Conservation (phyloP, 345 rosid species). For the Eucalyptus erythrocorys region DNA sequence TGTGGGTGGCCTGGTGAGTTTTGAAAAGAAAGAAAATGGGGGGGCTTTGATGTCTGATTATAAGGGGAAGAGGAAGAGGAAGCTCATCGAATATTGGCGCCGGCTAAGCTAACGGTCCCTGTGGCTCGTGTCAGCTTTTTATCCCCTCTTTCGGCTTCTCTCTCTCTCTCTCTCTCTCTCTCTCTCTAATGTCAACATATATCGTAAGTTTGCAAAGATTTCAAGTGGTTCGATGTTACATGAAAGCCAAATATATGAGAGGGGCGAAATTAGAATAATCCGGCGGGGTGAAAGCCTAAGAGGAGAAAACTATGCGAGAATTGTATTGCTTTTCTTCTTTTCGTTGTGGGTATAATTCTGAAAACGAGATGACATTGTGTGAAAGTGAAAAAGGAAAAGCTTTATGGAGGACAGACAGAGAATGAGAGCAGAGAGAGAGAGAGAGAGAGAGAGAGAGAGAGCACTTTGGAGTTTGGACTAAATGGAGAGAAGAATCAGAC, state of each 20-base stretch:
- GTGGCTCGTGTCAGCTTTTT: conserved; percentile 17
- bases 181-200: background rate
- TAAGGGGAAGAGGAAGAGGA: conserved; percentile 2
- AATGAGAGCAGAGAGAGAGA: background rate
- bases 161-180: background rate
- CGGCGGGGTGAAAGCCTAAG: background rate
- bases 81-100: conserved; percentile 41
- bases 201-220: background rate
- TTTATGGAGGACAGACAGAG: background rate
- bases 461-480: background rate
- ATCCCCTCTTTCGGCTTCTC: background rate
- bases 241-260: background rate
- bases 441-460: background rate
- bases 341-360: background rate
- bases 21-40: conserved; percentile 8
- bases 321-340: background rate
- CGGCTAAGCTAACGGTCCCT: conserved; percentile 36
- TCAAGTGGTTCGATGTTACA: background rate
- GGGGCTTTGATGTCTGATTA: conserved; percentile 2
- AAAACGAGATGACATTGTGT: background rate
- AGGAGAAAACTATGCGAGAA: background rate
- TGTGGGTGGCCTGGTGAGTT: background rate
- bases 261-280: background rate
- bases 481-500: background rate
- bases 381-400: background rate